phyloP scores from a whole-genome alignment of 2,329 filamentous ascomycete species.

The Penicillium sp. region DNA sequence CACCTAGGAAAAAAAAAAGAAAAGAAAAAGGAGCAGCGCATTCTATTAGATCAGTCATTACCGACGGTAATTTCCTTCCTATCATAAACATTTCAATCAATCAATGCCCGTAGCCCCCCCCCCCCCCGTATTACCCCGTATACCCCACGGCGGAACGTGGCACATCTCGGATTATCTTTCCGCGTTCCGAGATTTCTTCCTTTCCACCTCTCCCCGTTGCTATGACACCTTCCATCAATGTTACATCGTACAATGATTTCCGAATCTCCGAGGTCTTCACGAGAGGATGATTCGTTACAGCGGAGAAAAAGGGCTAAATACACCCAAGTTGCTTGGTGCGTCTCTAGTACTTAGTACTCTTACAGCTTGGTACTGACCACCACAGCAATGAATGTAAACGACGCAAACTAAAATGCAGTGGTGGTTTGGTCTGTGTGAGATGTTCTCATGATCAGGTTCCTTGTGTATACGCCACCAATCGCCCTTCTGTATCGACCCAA shows the following conservation, averaged over 20 bases:
- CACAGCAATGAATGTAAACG: conserved; percentile 70
- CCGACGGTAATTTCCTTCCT: too few relatives aligned
- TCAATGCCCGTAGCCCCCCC: too few relatives aligned
- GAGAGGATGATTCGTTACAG: conserved; percentile 1
- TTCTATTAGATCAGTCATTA: too few relatives aligned
- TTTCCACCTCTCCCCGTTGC: neutral
- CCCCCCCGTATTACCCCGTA: too few relatives aligned
- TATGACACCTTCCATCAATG: neutral
- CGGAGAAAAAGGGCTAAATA: conserved; percentile 37
- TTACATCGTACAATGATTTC: neutral
- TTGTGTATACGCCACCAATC: conserved; percentile 67
- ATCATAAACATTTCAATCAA: too few relatives aligned
- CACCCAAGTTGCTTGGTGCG: conserved; percentile 38
- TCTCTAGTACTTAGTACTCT: neutral
- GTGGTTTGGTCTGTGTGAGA: conserved; percentile 65
- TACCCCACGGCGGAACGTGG: too few relatives aligned
- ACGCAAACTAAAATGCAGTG: conserved; percentile 75
- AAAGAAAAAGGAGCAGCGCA: too few relatives aligned
- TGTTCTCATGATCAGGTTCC: conserved; percentile 62
- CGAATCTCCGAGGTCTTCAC: neutral
- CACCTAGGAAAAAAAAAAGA: too few relatives aligned
- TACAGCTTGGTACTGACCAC: neutral
- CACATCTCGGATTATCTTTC: conserved; percentile 5
- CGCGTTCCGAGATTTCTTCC: conserved; percentile 4
- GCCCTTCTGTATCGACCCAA: conserved; percentile 33